Evolutionary conservation across 2,329 filamentous ascomycete genomes (phyloP).

Genomic region (Fonsecaea erecta): DNA sequence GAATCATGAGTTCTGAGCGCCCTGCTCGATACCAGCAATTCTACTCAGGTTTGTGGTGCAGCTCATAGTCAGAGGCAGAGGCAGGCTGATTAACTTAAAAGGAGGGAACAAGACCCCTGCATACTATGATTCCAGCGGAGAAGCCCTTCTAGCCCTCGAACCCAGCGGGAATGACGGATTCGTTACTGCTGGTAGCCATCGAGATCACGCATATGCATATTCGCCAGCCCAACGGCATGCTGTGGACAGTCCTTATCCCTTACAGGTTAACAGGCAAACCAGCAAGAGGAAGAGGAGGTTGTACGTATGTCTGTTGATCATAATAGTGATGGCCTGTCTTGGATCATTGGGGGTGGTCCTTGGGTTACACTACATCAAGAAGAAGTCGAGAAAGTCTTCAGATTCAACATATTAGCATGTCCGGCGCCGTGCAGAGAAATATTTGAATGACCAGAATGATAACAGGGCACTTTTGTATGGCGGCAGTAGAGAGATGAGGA

Average conservation of each 20-base stretch:
- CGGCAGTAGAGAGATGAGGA: not conserved
- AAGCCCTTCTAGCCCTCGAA: not conserved
- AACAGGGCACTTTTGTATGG: not conserved
- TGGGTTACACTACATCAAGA: not conserved
- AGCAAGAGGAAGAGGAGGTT: not conserved
- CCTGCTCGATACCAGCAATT: not conserved
- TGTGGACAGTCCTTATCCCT: not conserved
- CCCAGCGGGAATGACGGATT: not conserved
- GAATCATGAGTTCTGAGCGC: not conserved
- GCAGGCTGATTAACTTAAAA: not conserved
- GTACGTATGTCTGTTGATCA: not conserved
- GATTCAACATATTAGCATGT: not conserved
- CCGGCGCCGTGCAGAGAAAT: not conserved
- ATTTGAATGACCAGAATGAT: not conserved
- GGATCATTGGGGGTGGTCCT: not conserved
- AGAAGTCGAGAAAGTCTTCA: not conserved
- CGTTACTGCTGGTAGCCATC: not conserved
- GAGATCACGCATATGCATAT: not conserved
- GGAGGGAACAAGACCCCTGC: not conserved
- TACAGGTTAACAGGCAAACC: not conserved
- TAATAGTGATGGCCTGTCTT: not conserved
- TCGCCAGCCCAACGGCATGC: not conserved
- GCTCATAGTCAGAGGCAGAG: not conserved
- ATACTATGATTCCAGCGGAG: not conserved
- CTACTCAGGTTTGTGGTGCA: not conserved